Base-by-base conservation (phyloP, 2,329 filamentous ascomycete species). In the Penicillium frequentans region DNA sequence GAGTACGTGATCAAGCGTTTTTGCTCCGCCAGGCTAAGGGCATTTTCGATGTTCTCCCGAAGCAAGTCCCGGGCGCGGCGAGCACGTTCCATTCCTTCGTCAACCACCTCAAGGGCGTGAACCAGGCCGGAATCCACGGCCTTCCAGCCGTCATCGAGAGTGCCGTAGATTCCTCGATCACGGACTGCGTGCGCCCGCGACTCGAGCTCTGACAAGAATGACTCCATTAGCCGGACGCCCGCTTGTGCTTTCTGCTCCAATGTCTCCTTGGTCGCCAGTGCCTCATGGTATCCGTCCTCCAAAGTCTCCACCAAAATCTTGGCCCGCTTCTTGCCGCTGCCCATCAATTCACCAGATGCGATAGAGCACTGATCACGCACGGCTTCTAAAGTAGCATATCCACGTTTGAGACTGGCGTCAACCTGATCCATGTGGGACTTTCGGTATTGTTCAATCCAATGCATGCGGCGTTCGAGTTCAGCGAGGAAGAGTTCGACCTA, bases 271-370 rank as follows among this genome's bases (percentile, higher is more conserved):
- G 90, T 90, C 16, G 85, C 88, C 62, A 99, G 77, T 1, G 90
- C 92, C 66, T 95, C 90, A 61, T 96, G 88, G 75, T 97, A 99
- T 62, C 90, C 84, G 27, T 84, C 83, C 74, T 99, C 95, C 14
- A 99, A 80, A 0, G 92, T 96, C 67, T 98, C 93, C 33, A 99
- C 91, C 79, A 98, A 88, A 57, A 98, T 86, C 62, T 91, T 90
- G 58, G 96, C 86, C 59, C 92, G 85, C 62, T 91, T 86, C 52
- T 90, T 88, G 23, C 95, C 93, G 37, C 90, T 90, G 55, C 92
- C 95, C 64, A 98, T 86, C 47, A 97, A 85, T 70, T 95, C 93
- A 60, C 91, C 93, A 1, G 93, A 96, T 21, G 93, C 92, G 62
- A 93, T 87, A 39, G 91, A 91, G 75, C 95, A 99, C 67, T 91